A percentile compares a stretch with the other conserved stretches of the same genome.
Evolutionary conservation across 163 green algal species (phyloP).

Genomic region (Picocystis sp.): DNA sequence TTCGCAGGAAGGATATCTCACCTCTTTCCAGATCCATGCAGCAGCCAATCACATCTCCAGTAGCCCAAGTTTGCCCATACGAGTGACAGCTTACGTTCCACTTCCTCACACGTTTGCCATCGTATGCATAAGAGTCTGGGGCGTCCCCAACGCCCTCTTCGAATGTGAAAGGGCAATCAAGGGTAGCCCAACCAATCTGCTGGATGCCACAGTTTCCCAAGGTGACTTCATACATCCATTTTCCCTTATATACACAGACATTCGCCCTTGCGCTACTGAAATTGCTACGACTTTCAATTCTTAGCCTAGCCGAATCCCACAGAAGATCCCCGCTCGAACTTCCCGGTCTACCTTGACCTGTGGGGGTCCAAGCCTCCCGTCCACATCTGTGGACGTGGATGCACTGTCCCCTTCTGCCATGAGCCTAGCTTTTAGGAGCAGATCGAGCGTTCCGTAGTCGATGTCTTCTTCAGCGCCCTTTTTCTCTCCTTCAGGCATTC

Average conservation of each 20-base stretch:
- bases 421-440: too few species aligned
- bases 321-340: too few species aligned
- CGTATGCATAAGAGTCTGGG: conserved; percentile 66
- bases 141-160: conserved; percentile 83
- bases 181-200: conserved; percentile 62
- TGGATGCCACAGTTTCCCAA: conserved; percentile 52
- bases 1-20: conserved; percentile 57
- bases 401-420: too few species aligned
- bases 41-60: conserved; percentile 72
- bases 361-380: too few species aligned
- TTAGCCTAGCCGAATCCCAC: conserved; percentile 1
- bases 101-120: conserved; percentile 57
- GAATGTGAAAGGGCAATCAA: conserved; percentile 61
- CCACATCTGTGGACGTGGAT: too few species aligned
- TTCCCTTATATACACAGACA: conserved; percentile 44
- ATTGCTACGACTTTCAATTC: conserved; percentile 36
- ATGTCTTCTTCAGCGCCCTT: too few species aligned
- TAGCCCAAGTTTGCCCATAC: conserved; percentile 49
- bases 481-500: too few species aligned
- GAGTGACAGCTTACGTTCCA: conserved; percentile 28
- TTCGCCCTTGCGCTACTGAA: conserved; percentile 55
- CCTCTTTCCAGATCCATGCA: conserved; percentile 61
- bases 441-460: too few species aligned
- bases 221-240: conserved; percentile 78
- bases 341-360: too few species aligned